Evolutionary conservation across 2,329 filamentous ascomycete genomes (phyloP).

Genomic region (Beauveria medogensis): DNA sequence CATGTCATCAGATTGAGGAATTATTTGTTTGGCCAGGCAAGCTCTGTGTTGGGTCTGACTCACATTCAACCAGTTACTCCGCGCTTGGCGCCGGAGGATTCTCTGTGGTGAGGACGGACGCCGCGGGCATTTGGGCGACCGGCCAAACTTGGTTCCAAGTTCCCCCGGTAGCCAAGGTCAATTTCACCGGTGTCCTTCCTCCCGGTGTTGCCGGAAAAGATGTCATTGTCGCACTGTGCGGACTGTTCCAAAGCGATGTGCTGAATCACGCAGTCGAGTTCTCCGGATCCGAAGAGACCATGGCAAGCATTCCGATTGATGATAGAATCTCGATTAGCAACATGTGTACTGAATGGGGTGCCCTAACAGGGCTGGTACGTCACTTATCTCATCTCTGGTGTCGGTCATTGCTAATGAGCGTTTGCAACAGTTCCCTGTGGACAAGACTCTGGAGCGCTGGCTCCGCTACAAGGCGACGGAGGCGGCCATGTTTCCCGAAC

Average conservation of each 20-base stretch:
- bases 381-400: no score
- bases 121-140: conserved; percentile 78
- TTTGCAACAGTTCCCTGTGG: conserved; percentile 57
- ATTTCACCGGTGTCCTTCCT: conserved; percentile 66
- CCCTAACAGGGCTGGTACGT: conserved; percentile 20
- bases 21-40: conserved; percentile 79
- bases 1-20: conserved; percentile 58
- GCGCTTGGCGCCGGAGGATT: conserved; percentile 63
- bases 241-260: conserved; percentile 80
- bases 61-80: conserved; percentile 77
- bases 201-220: conserved; percentile 85
- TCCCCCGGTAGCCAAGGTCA: conserved; percentile 75
- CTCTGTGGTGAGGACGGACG: conserved; percentile 79
- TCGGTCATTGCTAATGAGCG: not conserved
- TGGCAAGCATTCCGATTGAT: conserved; percentile 62
- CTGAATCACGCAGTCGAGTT: conserved; percentile 91
- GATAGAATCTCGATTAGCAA: conserved; percentile 64
- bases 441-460: conserved; percentile 61
- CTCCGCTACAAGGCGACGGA: conserved; percentile 64
- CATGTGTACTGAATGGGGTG: conserved; percentile 75
- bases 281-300: conserved; percentile 68
- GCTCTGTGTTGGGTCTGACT: conserved; percentile 69
- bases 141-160: conserved; percentile 73
- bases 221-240: conserved; percentile 82
- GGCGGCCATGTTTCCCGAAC: conserved; percentile 49